Base-by-base conservation (phyloP, 202 grass and related monocot genomes). In the Cymbopogon flexuosus region DNA sequence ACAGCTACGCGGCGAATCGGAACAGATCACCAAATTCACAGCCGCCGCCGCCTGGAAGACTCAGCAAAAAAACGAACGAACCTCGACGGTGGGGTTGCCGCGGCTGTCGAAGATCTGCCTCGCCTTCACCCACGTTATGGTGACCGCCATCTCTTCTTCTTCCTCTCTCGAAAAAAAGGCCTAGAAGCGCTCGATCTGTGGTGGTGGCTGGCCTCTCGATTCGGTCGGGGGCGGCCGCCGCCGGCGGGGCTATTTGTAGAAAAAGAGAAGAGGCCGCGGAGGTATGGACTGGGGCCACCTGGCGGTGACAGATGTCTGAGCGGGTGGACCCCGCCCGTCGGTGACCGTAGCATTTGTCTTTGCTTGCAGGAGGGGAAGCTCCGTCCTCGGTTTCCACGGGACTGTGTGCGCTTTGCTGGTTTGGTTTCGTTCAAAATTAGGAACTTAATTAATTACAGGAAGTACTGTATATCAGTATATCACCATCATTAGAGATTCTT, bases 91-190 rank as follows among this genome's bases (percentile, higher is more conserved):
- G 68, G 91, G 94, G 78, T 97, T 97, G 49, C 94, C 94, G 67
- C 94, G 94, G 91, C 94, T 97, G 84, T 97, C 94, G 60, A 97
- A 90, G 91, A 97, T 97, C 81, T 97, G 91, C 65, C 94, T 81
- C 58, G 91, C 94, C 85, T 90, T 97, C 85, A 94, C 82, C 5
- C 65, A 85, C 29, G 62, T 34, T 79, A 94, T 92, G 40, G 78
- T 87, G 59, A 43, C 78, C 86, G 84, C 84, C 91, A 81, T 79
- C 62, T 42, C 37, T 8, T 3, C 18, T 51, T 15, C 10, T 15
- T n/a, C 16, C 3, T 14, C 14, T 22, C 59, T 49, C 35, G 11
- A 1, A 51, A 30, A 18, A 14, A 3, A 33, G 4, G 4, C 58
- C 58, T 62, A 14, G 19, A 37, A 21, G 24, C 1, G 0, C 60